Percentiles rank a stretch among this genome's conserved stretches.
These are phyloP conservation scores for Pleurotus tuoliensis DNA, from an alignment of 768 basidiomycete species.

Conservation along the genomic window DNA sequence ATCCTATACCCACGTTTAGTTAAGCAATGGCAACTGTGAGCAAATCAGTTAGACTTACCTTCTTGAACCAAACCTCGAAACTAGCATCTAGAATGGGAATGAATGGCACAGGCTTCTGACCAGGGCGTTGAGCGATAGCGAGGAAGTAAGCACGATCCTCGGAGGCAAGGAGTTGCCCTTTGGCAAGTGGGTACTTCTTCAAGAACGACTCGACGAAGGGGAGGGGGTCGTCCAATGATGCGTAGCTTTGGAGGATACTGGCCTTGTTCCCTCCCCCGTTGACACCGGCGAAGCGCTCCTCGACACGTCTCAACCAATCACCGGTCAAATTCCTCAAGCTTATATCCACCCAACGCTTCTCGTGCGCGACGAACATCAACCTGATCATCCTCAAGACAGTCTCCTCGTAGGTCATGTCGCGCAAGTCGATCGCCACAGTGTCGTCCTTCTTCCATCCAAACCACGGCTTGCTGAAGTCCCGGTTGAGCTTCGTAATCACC, in stretches of 20 bases:
- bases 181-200: slow-evolving; percentile 76
- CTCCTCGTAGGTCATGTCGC: slow-evolving; percentile 99
- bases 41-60: slow-evolving; percentile 45
- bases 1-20: slow-evolving; percentile 47
- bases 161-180: slow-evolving; percentile 81
- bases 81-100: slow-evolving; percentile 90
- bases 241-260: slow-evolving; percentile 82
- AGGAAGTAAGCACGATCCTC: slow-evolving; percentile 97
- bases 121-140: slow-evolving; percentile 90
- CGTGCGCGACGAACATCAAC: slow-evolving; percentile 90
- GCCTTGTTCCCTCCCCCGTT: slow-evolving; percentile 72
- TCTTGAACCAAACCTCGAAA: slow-evolving; percentile 99
- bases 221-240: slow-evolving; percentile 76
- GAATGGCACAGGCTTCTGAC: slow-evolving; percentile 98
- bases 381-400: slow-evolving; percentile 87
- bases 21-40: slow-evolving; percentile 10
- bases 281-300: slow-evolving; percentile 92
- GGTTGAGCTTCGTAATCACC: slow-evolving; percentile 88
- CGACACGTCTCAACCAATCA: slow-evolving; percentile 94
- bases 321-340: slow-evolving; percentile 91
- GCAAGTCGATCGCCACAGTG: slow-evolving; percentile 75
- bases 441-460: slow-evolving; percentile 97
- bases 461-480: slow-evolving; percentile 95
- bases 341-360: slow-evolving; percentile 90
- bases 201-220: slow-evolving; percentile 82